Evolutionary conservation across 805 yeast species (phyloP).

Genomic region (Nakazawaea sp.): DNA sequence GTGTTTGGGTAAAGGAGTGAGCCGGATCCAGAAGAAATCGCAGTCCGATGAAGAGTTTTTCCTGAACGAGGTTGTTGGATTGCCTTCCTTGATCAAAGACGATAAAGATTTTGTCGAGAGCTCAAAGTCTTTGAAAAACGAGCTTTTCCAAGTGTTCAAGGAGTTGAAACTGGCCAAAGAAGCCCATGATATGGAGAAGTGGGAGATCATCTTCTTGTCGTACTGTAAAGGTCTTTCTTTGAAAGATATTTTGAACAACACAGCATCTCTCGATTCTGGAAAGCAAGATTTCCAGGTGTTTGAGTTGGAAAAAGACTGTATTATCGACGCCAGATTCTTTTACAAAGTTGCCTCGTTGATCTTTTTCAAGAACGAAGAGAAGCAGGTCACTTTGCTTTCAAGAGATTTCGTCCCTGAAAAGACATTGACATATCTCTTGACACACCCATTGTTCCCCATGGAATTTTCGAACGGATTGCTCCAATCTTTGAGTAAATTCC

Average conservation of each 20-base stretch:
- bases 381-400: slow-evolving; percentile 17
- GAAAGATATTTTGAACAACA: slow-evolving; percentile 17
- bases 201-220: slow-evolving; percentile 23
- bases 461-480: slow-evolving; percentile 50
- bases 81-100: slow-evolving; percentile 16
- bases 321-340: slow-evolving; percentile 54
- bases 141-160: slow-evolving; percentile 21
- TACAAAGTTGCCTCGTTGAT: slow-evolving; percentile 35
- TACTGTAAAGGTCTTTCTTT: slow-evolving; percentile 24
- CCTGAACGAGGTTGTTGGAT: slow-evolving; percentile 18
- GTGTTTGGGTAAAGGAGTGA: slow-evolving; percentile 58
- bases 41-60: slow-evolving; percentile 14
- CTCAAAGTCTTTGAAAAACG: slow-evolving; percentile 15
- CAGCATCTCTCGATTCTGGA: slow-evolving; percentile 12
- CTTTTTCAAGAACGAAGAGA: slow-evolving; percentile 20
- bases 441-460: slow-evolving; percentile 82
- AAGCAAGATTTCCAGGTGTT: slow-evolving; percentile 34
- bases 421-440: slow-evolving; percentile 64
- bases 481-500: slow-evolving; percentile 38
- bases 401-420: slow-evolving; percentile 42
- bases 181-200: slow-evolving; percentile 17
- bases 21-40: slow-evolving; percentile 11
- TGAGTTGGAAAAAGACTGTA: slow-evolving; percentile 60
- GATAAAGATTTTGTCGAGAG: slow-evolving; percentile 20
- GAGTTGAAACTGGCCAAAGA: slow-evolving; percentile 18